Evolutionary conservation across 129 eudicot genomes (phyloP).

Genomic region (Chrysanthemum seticuspe): DNA sequence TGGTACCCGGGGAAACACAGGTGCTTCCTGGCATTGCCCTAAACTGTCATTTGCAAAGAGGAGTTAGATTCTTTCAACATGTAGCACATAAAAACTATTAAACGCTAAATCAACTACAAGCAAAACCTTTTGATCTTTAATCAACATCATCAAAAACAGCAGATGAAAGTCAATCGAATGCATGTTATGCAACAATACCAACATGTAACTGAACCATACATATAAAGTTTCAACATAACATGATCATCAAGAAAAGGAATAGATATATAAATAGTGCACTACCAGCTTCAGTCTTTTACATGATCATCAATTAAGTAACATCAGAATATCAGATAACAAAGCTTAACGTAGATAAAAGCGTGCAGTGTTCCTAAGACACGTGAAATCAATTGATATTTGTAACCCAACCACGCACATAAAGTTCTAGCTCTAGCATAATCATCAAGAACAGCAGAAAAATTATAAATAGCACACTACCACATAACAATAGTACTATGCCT

Average conservation of each 20-base stretch:
- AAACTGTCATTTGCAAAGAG: conserved; percentile 44
- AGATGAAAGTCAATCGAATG: no score
- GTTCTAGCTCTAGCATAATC: conserved; percentile 6
- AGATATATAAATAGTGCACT: no score
- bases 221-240: no score
- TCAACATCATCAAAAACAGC: not conserved
- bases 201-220: no score
- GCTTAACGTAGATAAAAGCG: no score
- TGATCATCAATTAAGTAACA: not conserved
- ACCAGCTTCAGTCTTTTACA: not conserved
- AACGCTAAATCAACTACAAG: not conserved
- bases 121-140: conserved; percentile 2
- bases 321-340: not conserved
- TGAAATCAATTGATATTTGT: no score
- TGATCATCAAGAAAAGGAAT: no score
- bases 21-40: conserved; percentile 73
- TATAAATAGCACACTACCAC: not conserved
- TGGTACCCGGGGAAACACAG: conserved; percentile 47
- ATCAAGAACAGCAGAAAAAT: not conserved
- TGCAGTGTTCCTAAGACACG: no score
- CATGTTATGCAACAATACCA: no score
- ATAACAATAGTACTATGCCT: no score
- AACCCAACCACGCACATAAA: not conserved
- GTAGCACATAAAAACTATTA: not conserved
- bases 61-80: conserved; percentile 4